These are phyloP conservation scores for Stipa capillata DNA, from an alignment of 176 grass and related monocot genomes.

Conservation along the genomic window DNA sequence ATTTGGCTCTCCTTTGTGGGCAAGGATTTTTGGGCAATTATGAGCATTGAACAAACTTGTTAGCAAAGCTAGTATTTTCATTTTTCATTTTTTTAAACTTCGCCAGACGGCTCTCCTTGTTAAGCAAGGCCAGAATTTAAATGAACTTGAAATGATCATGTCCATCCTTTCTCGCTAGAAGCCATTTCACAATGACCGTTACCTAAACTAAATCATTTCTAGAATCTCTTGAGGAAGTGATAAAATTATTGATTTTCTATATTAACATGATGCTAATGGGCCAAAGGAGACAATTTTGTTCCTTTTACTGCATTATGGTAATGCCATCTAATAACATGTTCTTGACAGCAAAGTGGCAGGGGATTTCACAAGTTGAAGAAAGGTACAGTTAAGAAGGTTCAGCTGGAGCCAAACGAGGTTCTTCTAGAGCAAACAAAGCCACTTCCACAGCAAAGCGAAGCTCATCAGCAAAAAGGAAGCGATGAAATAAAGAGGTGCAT, in stretches of 20 bases:
- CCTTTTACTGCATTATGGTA: not conserved
- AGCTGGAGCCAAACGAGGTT: not conserved
- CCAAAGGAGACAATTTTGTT: not conserved
- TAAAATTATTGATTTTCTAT: not conserved
- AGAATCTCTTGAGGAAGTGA: not conserved
- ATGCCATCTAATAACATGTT: not conserved
- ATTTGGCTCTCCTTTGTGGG: not conserved
- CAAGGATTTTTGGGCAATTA: not conserved
- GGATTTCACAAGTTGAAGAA: constrained; percentile 36
- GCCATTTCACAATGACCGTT: not conserved
- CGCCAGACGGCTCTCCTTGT: not conserved
- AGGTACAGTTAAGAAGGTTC: constrained; percentile 17
- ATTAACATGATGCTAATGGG: not conserved
- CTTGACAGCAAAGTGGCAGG: constrained; percentile 47
- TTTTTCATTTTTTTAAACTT: too few species aligned
- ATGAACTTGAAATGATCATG: not conserved
- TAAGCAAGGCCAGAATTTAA: not conserved
- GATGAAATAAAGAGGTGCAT: not conserved
- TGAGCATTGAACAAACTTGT: not conserved
- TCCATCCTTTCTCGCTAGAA: not conserved
- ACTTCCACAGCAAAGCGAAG: constrained; percentile 9
- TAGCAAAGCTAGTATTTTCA: not conserved
- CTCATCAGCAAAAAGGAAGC: constrained; percentile 23
- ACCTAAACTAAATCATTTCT: not conserved
- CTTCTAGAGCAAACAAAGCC: not conserved